These are phyloP conservation scores for Cladosporium sp. DNA, from an alignment of 2,329 filamentous ascomycete species.

Conservation along the genomic window DNA sequence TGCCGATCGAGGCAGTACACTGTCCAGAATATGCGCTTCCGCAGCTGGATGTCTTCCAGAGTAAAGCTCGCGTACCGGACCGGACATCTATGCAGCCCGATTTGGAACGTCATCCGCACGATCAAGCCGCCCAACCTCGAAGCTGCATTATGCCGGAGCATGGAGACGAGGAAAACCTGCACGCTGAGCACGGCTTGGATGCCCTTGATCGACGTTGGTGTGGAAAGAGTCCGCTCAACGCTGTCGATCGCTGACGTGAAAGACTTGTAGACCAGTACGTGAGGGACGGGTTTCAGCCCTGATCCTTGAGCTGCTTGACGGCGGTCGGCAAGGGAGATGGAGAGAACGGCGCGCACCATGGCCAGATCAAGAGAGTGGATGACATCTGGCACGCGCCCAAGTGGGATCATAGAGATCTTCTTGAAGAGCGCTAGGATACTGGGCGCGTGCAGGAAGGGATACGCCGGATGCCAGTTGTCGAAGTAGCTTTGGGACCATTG, in stretches of 20 bases:
- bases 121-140: slow-evolving; percentile 51
- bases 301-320: slow-evolving; percentile 34
- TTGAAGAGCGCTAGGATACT: slow-evolving; percentile 45
- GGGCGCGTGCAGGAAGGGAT: slow-evolving; percentile 52
- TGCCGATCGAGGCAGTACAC: slow-evolving; percentile 52
- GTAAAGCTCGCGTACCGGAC: slow-evolving; percentile 47
- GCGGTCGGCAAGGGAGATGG: slow-evolving; percentile 49
- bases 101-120: slow-evolving; percentile 50
- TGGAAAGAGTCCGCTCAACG: slow-evolving; percentile 42
- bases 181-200: slow-evolving; percentile 49
- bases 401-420: slow-evolving; percentile 31
- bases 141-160: slow-evolving; percentile 52
- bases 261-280: slow-evolving; percentile 41
- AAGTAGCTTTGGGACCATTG: slow-evolving; percentile 50
- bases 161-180: slow-evolving; percentile 51
- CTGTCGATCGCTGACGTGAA: slow-evolving; percentile 47
- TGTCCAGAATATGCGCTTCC: slow-evolving; percentile 52
- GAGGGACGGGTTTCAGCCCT: slow-evolving; percentile 32
- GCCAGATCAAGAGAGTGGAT: slow-evolving; percentile 34
- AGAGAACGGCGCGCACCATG: slow-evolving; percentile 45
- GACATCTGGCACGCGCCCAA: slow-evolving; percentile 15
- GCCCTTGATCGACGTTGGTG: slow-evolving; percentile 42
- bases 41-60: slow-evolving; percentile 40
- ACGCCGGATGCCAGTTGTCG: slow-evolving; percentile 52
- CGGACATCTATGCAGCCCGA: slow-evolving; percentile 55